phyloP scores from a whole-genome alignment of 2,329 filamentous ascomycete species.

The Stemphylium vesicarium region DNA sequence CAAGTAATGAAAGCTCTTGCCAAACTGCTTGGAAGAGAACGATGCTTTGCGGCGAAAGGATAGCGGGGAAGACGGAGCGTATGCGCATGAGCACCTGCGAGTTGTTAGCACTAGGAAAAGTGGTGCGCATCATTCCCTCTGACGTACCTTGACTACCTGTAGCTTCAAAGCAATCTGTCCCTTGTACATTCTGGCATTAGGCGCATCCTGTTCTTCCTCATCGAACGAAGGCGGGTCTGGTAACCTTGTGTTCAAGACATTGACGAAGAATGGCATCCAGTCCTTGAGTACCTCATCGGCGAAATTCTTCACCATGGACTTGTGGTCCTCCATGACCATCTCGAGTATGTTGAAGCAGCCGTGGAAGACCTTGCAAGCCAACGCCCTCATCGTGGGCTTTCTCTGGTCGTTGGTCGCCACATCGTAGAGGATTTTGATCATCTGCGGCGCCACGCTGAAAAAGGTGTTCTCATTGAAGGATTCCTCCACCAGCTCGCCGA shows the following conservation, averaged over 20 bases:
- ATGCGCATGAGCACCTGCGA: conserved; percentile 79
- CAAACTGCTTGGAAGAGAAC: conserved; percentile 85
- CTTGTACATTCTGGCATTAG: conserved; percentile 72
- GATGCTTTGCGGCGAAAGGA: conserved; percentile 82
- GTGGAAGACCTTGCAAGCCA: conserved; percentile 89
- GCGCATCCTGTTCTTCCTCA: conserved; percentile 63
- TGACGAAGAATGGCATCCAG: conserved; percentile 91
- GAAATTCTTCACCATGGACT: conserved; percentile 83
- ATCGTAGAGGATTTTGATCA: conserved; percentile 82
- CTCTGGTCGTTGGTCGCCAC: conserved; percentile 78
- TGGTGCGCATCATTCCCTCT: background rate
- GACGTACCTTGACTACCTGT: conserved; percentile 78
- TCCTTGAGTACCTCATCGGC: conserved; percentile 81
- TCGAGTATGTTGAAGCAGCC: conserved; percentile 94
- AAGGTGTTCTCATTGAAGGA: conserved; percentile 94
- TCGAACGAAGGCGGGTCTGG: conserved; percentile 64
- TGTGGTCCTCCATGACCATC: conserved; percentile 94
- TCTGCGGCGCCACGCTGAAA: conserved; percentile 84
- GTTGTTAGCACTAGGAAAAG: conserved; percentile 44
- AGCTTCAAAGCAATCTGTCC: conserved; percentile 86
- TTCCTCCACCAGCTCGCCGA: conserved; percentile 89
- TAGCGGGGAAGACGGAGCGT: conserved; percentile 78
- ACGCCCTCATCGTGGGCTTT: conserved; percentile 76
- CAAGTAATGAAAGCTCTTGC: conserved; percentile 80
- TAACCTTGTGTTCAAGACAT: conserved; percentile 75